These are phyloP conservation scores for Ceratobasidium sp. DNA, from an alignment of 1,284 basidiomycete species.

Conservation along the genomic window DNA sequence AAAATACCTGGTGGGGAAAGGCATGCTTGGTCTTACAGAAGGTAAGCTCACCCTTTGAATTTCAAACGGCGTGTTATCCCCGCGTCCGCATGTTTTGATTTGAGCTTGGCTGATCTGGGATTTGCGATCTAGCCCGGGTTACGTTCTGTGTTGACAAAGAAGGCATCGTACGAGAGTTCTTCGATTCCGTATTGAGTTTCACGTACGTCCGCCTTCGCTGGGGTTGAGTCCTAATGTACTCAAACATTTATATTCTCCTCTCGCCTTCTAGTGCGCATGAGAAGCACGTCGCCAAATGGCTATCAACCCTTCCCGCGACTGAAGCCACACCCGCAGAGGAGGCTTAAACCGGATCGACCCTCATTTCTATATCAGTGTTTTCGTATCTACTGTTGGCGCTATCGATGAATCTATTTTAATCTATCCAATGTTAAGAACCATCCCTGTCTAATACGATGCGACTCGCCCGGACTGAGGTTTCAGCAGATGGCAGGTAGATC, in stretches of 20 bases:
- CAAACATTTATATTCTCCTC: background rate
- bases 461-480: no score
- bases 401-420: no score
- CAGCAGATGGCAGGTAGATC: no score
- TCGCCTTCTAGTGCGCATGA: slow-evolving; percentile 32
- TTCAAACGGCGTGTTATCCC: background rate
- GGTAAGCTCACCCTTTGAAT: slow-evolving; percentile 51
- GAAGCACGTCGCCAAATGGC: slow-evolving; percentile 37
- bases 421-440: no score
- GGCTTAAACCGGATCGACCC: no score
- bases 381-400: no score
- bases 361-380: no score
- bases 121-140: slow-evolving; percentile 63
- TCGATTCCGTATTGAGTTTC: slow-evolving; percentile 71
- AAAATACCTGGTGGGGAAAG: slow-evolving; percentile 73
- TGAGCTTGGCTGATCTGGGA: background rate
- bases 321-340: slow-evolving; percentile 1
- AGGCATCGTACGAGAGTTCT: slow-evolving; percentile 71
- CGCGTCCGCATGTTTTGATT: background rate
- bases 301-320: slow-evolving; percentile 27
- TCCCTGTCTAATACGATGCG: no score
- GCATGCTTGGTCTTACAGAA: slow-evolving; percentile 72
- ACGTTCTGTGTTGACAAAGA: slow-evolving; percentile 82
- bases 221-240: background rate
- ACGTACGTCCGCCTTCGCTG: slow-evolving; percentile 49